Evolutionary conservation across 1,284 basidiomycete species (phyloP), one percentile per base, ranked within the genome.

Genomic region (Malassezia restricta): DNA sequence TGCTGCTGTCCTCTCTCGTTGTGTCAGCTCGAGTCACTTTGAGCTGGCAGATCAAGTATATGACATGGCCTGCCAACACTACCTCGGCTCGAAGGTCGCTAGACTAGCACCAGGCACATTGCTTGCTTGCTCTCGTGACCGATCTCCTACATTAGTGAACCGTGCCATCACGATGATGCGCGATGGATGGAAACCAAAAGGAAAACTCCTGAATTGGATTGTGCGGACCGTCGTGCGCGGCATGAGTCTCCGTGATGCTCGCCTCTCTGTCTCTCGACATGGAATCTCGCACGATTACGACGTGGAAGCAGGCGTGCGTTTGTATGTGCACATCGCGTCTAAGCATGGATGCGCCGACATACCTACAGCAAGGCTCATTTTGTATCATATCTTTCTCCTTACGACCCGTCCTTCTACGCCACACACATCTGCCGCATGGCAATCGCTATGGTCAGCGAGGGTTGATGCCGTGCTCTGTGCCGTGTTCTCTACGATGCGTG

Each of bases 1-100:
- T 43, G 49, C 47, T 4, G 53, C 46, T n/a, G 39, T 55, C 2
- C 31, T 55, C 12, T 31, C 53, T 8, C 42, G 43, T 3, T 49
- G 42, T 32, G 8, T 50, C 7, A 9, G 27, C 9, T 8, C 15
- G 20, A 14, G 9, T 3, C 42, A 37, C 9, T 17, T 45, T 6
- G 53, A 50, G 8, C 27, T 47, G 4, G 43, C 43, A 6, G 39
- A 38, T 12, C 15, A 17, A 2, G 29, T 55, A 20, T 38, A 55
- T 15, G 32, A 15, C 2, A 41, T 42, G 7, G 43, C 38, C 5
- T 45, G 17, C 5, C 27, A 24, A 7, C 47, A 31, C 6, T 31
- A 40, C 8, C 31, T 50, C n/a, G 49, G 42, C 17, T 28, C 42
- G 2, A 15, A 20, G 2, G 17, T 55, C 2, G 43, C 39, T 2